phyloP scores from a whole-genome alignment of 1,284 basidiomycete genomes.

The Meripilus lineatus region DNA sequence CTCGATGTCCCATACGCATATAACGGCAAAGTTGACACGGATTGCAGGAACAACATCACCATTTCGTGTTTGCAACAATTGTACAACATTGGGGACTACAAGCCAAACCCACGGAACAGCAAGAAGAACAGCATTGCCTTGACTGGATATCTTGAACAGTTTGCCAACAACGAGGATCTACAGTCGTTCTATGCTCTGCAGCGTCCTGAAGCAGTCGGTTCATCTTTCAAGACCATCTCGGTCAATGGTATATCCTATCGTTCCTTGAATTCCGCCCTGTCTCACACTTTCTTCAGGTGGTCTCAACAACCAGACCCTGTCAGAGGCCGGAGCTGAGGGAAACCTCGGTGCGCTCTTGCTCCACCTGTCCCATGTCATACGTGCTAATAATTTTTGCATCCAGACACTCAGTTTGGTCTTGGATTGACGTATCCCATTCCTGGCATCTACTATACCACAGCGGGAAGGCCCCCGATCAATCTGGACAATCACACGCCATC shows the following conservation, averaged over 20 bases:
- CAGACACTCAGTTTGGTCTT: conserved; percentile 61
- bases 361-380: no score
- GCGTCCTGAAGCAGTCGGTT: conserved; percentile 25
- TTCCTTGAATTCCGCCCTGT: conserved; percentile 1
- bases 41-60: conserved; percentile 47
- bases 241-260: conserved; percentile 22
- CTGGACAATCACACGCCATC: conserved; percentile 36
- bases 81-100: conserved; percentile 50
- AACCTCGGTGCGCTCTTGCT: conserved; percentile 37
- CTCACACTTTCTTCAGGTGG: conserved; percentile 33
- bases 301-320: conserved; percentile 52
- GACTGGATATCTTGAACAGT: conserved; percentile 56
- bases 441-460: conserved; percentile 59
- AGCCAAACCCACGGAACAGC: conserved; percentile 38
- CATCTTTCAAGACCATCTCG: conserved; percentile 41
- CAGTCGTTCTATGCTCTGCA: conserved; percentile 31
- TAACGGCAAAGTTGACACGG: conserved; percentile 43
- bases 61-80: conserved; percentile 51
- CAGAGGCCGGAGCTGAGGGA: conserved; percentile 60
- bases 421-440: conserved; percentile 48
- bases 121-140: conserved; percentile 49
- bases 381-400: background rate
- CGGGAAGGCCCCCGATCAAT: conserved; percentile 53
- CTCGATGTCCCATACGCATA: conserved; percentile 26
- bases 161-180: conserved; percentile 48